Percentiles rank a stretch among this genome's conserved stretches.
These are phyloP conservation scores for Mediolabrus comicus DNA, from an alignment of 108 stramenopile genomes.

Conservation along the genomic window DNA sequence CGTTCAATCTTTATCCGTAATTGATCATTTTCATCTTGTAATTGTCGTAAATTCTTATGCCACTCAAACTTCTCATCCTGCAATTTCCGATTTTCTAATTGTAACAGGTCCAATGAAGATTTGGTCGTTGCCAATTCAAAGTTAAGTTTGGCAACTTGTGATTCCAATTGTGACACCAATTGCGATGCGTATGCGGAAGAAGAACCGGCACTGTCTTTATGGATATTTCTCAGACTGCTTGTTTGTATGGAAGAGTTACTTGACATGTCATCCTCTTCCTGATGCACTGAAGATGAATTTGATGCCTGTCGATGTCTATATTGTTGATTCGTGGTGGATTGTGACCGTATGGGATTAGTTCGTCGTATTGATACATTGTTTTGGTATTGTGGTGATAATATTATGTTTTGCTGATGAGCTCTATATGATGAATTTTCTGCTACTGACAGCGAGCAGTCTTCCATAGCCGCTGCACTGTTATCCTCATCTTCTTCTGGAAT, in stretches of 20 bases:
- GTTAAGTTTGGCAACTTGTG: conserved; percentile 29
- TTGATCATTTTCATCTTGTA: conserved; percentile 25
- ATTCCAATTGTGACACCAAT: conserved; percentile 18
- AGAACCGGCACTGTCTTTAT: not conserved
- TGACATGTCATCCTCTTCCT: not conserved
- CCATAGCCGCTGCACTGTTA: conserved; percentile 18
- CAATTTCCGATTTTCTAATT: conserved; percentile 23
- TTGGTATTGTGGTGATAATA: conserved; percentile 1
- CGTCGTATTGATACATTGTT: not conserved
- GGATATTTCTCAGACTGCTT: not conserved
- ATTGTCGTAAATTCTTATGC: not conserved
- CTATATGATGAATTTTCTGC: not conserved
- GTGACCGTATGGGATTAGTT: not conserved
- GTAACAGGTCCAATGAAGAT: conserved; percentile 24
- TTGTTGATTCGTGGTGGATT: not conserved
- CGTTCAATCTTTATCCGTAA: conserved; percentile 13
- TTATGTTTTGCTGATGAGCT: conserved; percentile 6
- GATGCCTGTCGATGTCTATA: not conserved
- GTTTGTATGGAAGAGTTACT: not conserved
- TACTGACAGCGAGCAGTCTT: conserved; percentile 16
- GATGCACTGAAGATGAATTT: not conserved
- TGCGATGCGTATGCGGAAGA: not conserved
- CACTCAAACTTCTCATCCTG: conserved; percentile 12
- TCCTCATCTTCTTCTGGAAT: conserved; percentile 32
- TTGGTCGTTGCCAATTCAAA: conserved; percentile 37